Evolutionary conservation across 148 eudicot genomes (phyloP).

Genomic region (Rhododendron simsii): DNA sequence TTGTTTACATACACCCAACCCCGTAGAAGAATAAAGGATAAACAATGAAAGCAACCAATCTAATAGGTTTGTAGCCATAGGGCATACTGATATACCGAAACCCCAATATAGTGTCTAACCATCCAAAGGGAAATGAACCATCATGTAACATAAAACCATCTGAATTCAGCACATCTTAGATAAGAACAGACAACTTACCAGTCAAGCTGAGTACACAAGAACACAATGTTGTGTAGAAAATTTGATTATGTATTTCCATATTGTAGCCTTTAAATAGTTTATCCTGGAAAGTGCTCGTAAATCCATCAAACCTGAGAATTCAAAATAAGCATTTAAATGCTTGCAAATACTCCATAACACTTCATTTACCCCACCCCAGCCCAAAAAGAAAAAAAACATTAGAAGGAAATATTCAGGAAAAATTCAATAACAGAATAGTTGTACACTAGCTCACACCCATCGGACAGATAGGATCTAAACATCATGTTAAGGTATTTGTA

Average conservation of each 20-base stretch:
- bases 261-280: constrained; percentile 93
- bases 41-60: not conserved
- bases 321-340: not conserved
- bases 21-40: not conserved
- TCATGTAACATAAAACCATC: not conserved
- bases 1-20: not conserved
- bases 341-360: not conserved
- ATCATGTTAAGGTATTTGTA: not conserved
- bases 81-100: not conserved
- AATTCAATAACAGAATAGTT: not conserved
- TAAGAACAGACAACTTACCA: constrained; percentile 38
- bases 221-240: constrained; percentile 92
- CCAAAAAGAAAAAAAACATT: not conserved
- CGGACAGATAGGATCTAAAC: not conserved
- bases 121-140: not conserved
- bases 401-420: not conserved
- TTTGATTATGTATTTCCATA: constrained; percentile 97
- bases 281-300: constrained; percentile 97
- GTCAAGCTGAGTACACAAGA: constrained; percentile 88
- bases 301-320: constrained; percentile 80
- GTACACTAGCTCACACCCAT: not conserved
- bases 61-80: not conserved
- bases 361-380: not conserved
- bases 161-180: not conserved
- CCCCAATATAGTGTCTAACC: not conserved